Percentiles rank a stretch among this genome's conserved stretches.
Conservation (phyloP, 2,329 filamentous ascomycete species). For the Hypoxylon sp. region DNA sequence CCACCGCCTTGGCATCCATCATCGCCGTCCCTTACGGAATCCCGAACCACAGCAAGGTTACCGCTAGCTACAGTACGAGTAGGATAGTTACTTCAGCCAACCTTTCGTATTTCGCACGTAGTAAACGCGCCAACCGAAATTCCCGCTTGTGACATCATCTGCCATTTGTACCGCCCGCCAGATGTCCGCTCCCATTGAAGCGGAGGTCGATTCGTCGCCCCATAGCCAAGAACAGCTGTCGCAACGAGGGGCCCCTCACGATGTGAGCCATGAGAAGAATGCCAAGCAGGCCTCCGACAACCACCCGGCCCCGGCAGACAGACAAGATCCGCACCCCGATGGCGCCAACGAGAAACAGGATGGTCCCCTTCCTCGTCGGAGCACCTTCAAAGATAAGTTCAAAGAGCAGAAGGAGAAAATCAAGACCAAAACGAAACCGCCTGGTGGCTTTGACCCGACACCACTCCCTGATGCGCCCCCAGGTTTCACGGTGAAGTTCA, state of each 20-base stretch:
- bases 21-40: slow-evolving; percentile 23
- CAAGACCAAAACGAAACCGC: slow-evolving; percentile 66
- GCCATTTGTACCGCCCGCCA: neutral
- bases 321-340: slow-evolving; percentile 23
- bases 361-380: slow-evolving; percentile 26
- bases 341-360: slow-evolving; percentile 36
- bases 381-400: slow-evolving; percentile 55
- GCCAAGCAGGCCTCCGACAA: slow-evolving; percentile 40
- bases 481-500: slow-evolving; percentile 88
- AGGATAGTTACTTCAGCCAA: slow-evolving; percentile 12
- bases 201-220: slow-evolving; percentile 12
- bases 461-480: slow-evolving; percentile 81
- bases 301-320: slow-evolving; percentile 34
- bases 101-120: slow-evolving; percentile 20
- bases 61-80: slow-evolving; percentile 13
- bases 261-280: slow-evolving; percentile 56
- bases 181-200: slow-evolving; percentile 27
- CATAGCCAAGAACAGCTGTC: slow-evolving; percentile 31
- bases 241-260: slow-evolving; percentile 26
- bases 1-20: slow-evolving; percentile 37
- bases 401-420: slow-evolving; percentile 57
- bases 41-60: slow-evolving; percentile 26
- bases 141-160: slow-evolving; percentile 28
- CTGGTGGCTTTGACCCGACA: slow-evolving; percentile 85
- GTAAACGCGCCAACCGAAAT: slow-evolving; percentile 15